Percentiles rank a stretch among this genome's conserved stretches.
Conservation (phyloP, 2,329 filamentous ascomycete genomes). For the Trichoderma atroviride region DNA sequence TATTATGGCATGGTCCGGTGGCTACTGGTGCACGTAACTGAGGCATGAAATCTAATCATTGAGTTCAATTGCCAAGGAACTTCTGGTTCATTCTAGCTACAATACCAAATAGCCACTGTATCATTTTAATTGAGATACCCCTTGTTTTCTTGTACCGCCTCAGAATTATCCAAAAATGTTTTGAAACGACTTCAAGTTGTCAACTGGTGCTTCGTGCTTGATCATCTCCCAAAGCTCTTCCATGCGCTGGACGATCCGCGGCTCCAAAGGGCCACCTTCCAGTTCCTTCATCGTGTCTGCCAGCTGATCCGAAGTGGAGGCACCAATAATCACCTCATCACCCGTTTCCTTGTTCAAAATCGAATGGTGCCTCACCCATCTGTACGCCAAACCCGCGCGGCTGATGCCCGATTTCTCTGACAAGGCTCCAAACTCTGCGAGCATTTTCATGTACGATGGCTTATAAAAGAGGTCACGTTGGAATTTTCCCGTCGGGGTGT, state of each 20-base stretch:
- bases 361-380: conserved; percentile 64
- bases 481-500: conserved; percentile 52
- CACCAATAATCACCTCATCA: conserved; percentile 45
- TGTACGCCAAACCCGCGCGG: conserved; percentile 59
- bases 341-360: conserved; percentile 40
- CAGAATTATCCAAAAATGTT: neutral
- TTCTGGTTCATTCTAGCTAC: neutral
- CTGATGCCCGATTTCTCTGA: conserved; percentile 57
- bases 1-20: neutral
- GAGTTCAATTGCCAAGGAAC: neutral
- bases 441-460: conserved; percentile 54
- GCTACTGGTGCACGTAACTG: neutral
- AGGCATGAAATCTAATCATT: neutral
- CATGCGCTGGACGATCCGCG: conserved; percentile 63
- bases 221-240: conserved; percentile 64
- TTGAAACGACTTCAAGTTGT: conserved; percentile 17
- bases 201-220: conserved; percentile 41
- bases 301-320: conserved; percentile 42
- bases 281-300: conserved; percentile 42
- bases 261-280: conserved; percentile 57
- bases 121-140: neutral
- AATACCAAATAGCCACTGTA: neutral
- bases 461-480: conserved; percentile 29
- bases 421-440: conserved; percentile 44
- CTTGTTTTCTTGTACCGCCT: neutral